These are phyloP conservation scores for Colletotrichum scovillei DNA, from an alignment of 2,329 filamentous ascomycete genomes.

Conservation along the genomic window DNA sequence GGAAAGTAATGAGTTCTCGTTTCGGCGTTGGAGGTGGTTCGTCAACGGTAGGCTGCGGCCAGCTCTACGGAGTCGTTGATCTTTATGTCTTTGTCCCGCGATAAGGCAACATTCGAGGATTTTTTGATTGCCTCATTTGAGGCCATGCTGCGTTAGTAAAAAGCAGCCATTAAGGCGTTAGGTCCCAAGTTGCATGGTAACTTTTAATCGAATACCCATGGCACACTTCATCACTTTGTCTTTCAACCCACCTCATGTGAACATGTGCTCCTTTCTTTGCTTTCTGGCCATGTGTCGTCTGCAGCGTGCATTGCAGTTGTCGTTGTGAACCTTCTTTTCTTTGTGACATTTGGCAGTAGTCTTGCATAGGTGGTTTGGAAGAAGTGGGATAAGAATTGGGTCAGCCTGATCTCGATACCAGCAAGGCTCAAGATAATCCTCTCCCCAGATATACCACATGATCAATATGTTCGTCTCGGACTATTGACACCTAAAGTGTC, in stretches of 20 bases:
- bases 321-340: too few species aligned
- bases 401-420: too few species aligned
- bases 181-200: constrained; percentile 19
- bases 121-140: neutral
- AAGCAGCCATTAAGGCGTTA: constrained; percentile 12
- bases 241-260: neutral
- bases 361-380: too few species aligned
- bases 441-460: too few species aligned
- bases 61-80: constrained; percentile 22
- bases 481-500: neutral
- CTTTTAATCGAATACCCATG: constrained; percentile 27
- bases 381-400: too few species aligned
- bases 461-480: neutral
- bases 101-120: constrained; percentile 5
- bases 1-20: constrained; percentile 11
- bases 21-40: constrained; percentile 22
- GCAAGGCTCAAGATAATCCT: too few species aligned
- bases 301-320: too few species aligned
- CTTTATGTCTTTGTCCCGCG: neutral
- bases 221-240: neutral
- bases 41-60: constrained; percentile 6
- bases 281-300: neutral
- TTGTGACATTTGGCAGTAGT: too few species aligned
- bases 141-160: neutral
- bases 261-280: neutral